Evolutionary conservation across 2,329 filamentous ascomycete species (phyloP), one percentile per base, ranked within the genome.

Genomic region (Verticillium nonalfalfae): DNA sequence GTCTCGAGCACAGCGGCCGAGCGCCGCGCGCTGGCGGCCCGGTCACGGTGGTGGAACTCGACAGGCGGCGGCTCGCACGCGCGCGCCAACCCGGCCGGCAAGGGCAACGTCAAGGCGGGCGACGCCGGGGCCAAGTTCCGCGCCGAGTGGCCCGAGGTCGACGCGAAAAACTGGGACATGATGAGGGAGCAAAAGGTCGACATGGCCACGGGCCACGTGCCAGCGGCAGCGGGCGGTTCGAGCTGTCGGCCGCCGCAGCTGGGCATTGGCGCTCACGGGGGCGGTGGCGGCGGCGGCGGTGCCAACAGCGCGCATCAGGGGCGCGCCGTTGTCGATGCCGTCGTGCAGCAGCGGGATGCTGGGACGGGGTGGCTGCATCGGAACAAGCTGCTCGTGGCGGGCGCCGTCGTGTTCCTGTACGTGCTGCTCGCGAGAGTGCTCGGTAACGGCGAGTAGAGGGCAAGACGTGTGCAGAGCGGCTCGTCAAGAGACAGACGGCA

Each of bases 31-130:
- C 86, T 93, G 58, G 93, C 95, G 0, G 82, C 84, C 31, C 84
- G 90, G 64, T 91, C 91, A 15, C 82, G 91, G 60, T 99, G 95
- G 95, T 98, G 93, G 93, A 99, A 99, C 77, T 91, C 88, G 38
- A 98, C 94, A 0, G 93, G 94, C 50, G 93, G 92, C 59, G 94
- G 94, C 7, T 90, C 89, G 2, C 85, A 88, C 63, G 72, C 76
- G 15, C 86, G 83, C 64, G 73, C 78, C 26, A 81, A 81, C 61
- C 73, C 78, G 2, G 78, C 78, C 1, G 78, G 78, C 61, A 91
- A 88, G 72, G 91, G 91, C 10, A 91, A 96, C 65, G 88, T 97
- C 70, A 96, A 93, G 75, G 90, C 90, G 3, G 95, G 95, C 26
- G 95, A 99, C 71, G 93, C 93, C 13, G 95, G 95, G 3, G 86